phyloP scores from a whole-genome alignment of 352 stramenopile genomes.

The Phytophthora palmivora region DNA sequence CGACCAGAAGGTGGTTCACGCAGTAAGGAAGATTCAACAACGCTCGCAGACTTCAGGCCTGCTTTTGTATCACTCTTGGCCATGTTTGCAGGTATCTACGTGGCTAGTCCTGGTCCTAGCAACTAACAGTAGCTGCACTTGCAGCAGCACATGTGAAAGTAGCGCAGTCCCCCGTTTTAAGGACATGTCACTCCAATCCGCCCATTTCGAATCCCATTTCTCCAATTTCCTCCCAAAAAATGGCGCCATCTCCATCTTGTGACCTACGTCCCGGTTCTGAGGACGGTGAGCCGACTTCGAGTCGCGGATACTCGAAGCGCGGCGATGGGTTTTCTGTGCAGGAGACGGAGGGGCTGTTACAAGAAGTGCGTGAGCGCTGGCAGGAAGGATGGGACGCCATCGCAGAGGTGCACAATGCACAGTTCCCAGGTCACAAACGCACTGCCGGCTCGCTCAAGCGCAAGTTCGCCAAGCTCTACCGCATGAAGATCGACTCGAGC shows the following conservation, averaged over 20 bases:
- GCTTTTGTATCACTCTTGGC: neutral
- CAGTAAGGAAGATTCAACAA: conserved; percentile 23
- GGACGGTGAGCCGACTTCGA: conserved; percentile 7
- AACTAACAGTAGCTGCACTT: no score
- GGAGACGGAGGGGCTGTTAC: conserved; percentile 38
- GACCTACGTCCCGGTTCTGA: conserved; percentile 12
- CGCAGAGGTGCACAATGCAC: conserved; percentile 41
- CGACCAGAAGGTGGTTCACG: neutral
- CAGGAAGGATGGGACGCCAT: conserved; percentile 45
- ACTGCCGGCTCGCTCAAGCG: conserved; percentile 44
- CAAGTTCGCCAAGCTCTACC: conserved; percentile 50
- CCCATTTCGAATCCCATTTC: conserved; percentile 27
- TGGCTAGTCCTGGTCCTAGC: no score
- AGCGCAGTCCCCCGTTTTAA: neutral
- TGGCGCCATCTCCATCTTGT: conserved; percentile 29
- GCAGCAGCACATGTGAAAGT: neutral
- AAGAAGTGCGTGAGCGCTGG: conserved; percentile 37
- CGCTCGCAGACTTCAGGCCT: neutral
- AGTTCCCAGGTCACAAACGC: conserved; percentile 43
- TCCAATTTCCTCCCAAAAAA: conserved; percentile 31
- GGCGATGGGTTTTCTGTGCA: conserved; percentile 44
- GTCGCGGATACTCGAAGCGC: conserved; percentile 32
- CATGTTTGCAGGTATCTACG: neutral
- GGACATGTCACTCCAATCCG: neutral
- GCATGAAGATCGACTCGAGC: conserved; percentile 26